Evolutionary conservation across 257 asterid species (phyloP).

Genomic region (Linaria vulgaris): DNA sequence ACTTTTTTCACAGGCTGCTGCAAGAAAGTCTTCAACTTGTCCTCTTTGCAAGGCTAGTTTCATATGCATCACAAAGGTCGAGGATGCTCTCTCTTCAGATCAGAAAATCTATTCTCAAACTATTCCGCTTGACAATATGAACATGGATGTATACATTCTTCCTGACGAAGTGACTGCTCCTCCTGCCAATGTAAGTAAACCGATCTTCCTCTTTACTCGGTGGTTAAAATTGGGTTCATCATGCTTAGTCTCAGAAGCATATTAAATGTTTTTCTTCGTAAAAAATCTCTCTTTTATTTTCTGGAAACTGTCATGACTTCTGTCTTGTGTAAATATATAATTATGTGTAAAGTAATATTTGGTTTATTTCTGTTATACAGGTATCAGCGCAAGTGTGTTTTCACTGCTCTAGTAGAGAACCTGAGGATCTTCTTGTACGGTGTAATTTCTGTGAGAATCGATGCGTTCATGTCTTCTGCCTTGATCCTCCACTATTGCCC

Average conservation of each 20-base stretch:
- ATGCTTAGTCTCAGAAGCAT: conserved; percentile 9
- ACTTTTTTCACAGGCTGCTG: conserved; percentile 42
- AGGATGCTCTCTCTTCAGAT: conserved; percentile 64
- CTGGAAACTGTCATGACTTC: too few species aligned
- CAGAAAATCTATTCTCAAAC: conserved; percentile 91
- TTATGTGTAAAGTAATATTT: background rate
- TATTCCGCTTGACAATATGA: conserved; percentile 44
- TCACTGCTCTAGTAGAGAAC: conserved; percentile 60
- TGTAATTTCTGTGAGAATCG: conserved; percentile 58
- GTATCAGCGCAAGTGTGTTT: conserved; percentile 50
- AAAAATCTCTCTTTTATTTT: background rate
- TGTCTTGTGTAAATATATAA: too few species aligned
- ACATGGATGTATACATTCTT: conserved; percentile 51
- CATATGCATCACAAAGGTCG: conserved; percentile 68
- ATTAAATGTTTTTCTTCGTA: background rate
- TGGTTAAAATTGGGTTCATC: background rate
- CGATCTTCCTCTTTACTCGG: conserved; percentile 8
- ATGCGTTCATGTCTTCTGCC: conserved; percentile 70
- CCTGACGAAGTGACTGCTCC: conserved; percentile 42
- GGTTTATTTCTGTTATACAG: conserved; percentile 32
- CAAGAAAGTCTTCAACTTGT: conserved; percentile 60
- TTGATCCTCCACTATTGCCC: conserved; percentile 82
- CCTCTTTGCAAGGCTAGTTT: conserved; percentile 89
- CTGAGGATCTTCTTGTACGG: conserved; percentile 71
- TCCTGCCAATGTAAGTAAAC: conserved; percentile 51